These are phyloP conservation scores for Zygosaccharomyces sapae DNA, from an alignment of 1,139 yeast genomes.

Conservation along the genomic window DNA sequence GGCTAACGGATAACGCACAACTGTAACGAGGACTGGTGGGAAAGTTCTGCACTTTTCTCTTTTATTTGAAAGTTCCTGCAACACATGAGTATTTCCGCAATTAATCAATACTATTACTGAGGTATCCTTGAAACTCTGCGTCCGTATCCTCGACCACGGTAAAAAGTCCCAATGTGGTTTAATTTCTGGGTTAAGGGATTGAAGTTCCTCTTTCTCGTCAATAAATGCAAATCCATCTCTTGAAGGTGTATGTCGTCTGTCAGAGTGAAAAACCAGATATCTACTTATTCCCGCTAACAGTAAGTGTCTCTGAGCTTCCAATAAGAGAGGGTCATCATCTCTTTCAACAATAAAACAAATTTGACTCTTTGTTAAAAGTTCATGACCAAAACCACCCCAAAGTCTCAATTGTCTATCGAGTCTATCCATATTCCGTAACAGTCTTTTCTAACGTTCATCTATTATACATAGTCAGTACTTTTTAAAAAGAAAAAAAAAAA, in stretches of 20 bases:
- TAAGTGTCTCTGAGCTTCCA: slow-evolving; percentile 70
- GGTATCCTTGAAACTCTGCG: neutral
- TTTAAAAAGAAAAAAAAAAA: too few species aligned
- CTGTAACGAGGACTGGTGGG: slow-evolving; percentile 18
- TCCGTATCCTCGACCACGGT: slow-evolving; percentile 2
- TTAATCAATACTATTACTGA: slow-evolving; percentile 3
- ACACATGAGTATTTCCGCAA: neutral
- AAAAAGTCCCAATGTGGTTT: slow-evolving; percentile 4
- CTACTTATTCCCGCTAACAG: slow-evolving; percentile 63
- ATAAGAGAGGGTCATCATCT: slow-evolving; percentile 53
- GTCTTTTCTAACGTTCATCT: neutral
- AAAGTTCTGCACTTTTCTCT: neutral
- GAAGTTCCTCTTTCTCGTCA: slow-evolving; percentile 1
- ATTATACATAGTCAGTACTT: too few species aligned
- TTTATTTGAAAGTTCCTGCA: neutral
- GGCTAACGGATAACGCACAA: slow-evolving; percentile 58
- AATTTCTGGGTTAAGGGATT: slow-evolving; percentile 1
- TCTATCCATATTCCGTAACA: slow-evolving; percentile 32
- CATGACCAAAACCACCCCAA: slow-evolving; percentile 82
- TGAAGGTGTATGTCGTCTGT: neutral
- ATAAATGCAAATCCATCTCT: slow-evolving; percentile 6
- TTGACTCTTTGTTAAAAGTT: slow-evolving; percentile 52
- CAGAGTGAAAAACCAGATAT: neutral
- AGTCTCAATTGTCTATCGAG: slow-evolving; percentile 87
- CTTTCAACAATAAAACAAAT: slow-evolving; percentile 52